phyloP scores from a whole-genome alignment of 495 filamentous ascomycete genomes.

The Peziza echinospora region DNA sequence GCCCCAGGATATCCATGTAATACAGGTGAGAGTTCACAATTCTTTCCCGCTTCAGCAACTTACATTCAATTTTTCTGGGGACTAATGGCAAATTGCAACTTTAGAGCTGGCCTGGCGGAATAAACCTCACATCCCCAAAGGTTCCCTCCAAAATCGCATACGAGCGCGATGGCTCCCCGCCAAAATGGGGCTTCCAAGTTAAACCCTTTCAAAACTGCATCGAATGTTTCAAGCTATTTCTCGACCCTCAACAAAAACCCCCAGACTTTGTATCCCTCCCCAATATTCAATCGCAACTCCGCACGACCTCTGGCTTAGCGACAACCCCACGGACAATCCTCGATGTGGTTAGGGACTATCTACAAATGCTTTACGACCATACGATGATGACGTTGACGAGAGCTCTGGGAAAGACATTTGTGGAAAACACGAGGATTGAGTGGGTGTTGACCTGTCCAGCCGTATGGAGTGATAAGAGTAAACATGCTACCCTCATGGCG shows the following conservation, averaged over 20 bases:
- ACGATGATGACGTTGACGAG: slow-evolving; percentile 51
- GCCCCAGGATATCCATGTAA: slow-evolving; percentile 14
- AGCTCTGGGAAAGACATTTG: slow-evolving; percentile 38
- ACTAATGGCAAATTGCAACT: background rate
- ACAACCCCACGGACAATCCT: slow-evolving; percentile 40
- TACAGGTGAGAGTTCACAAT: slow-evolving; percentile 7
- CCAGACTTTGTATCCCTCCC: slow-evolving; percentile 55
- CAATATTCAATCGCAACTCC: slow-evolving; percentile 48
- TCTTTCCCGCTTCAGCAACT: background rate
- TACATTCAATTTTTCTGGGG: too few relatives aligned
- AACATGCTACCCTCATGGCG: slow-evolving; percentile 41
- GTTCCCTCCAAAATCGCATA: slow-evolving; percentile 16
- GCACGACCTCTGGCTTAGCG: slow-evolving; percentile 49
- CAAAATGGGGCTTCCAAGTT: slow-evolving; percentile 65
- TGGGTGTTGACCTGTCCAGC: slow-evolving; percentile 57
- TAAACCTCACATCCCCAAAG: slow-evolving; percentile 14
- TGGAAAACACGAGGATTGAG: slow-evolving; percentile 40
- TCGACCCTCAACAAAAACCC: slow-evolving; percentile 54
- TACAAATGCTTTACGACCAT: slow-evolving; percentile 46
- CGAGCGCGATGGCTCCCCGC: slow-evolving; percentile 31
- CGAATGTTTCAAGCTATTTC: slow-evolving; percentile 59
- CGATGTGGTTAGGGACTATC: slow-evolving; percentile 43
- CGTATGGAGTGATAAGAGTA: slow-evolving; percentile 61
- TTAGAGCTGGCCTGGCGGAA: slow-evolving; percentile 16
- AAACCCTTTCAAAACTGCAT: slow-evolving; percentile 45